Base-by-base conservation (phyloP, 345 rosid genomes). In the Cardiospermum halicacabum region DNA sequence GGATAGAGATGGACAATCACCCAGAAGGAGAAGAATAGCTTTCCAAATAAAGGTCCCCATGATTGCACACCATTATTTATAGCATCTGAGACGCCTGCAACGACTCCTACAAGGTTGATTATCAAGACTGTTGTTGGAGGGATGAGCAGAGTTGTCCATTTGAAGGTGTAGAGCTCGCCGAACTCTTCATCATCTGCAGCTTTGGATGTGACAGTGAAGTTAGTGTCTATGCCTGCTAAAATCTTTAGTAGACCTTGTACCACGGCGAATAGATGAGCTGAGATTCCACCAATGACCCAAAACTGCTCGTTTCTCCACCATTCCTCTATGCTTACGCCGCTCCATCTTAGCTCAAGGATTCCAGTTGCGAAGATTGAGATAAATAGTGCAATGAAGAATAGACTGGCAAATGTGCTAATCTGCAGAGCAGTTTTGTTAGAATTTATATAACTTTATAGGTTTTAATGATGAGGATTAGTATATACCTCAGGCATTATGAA, bases 231-330 rank as follows among this genome's bases (percentile, higher is more conserved):
- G 47, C 95, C 95, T 7, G 93, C 99, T 63, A 91, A 82, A 67
- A 94, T 74, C 77, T 94, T 94, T 50, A 87, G 74, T 25, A 87
- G 84, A 68, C 97, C 97, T 80, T 87, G 96, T 49, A 91, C 81
- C 40, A 91, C 97, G 0, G 99, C 97, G 26, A 94, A 87, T 31
- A 94, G 89, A 75, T 94, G 97, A 43, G 97, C 99, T 16, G 96
- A 94, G 62, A 94, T 80, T 42, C 97, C 97, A 42, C 97, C 99
- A 39, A 91, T 94, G 67, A 94, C 97, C 93, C 97, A 91, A 71
- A 91, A 94, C 70, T 94, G 98, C 78, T 90, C 95, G 22, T 93
- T 93, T 73, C 98, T 88, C 96, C 98, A 93, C 97, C 96, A 93
- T 77, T 94, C 96, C 69, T 91, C 97, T 3, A 94, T 91, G 86